A percentile compares a stretch with the other conserved stretches of the same genome.
Conservation (phyloP, 306 rosid species). For the Ormosia semicastrata region DNA sequence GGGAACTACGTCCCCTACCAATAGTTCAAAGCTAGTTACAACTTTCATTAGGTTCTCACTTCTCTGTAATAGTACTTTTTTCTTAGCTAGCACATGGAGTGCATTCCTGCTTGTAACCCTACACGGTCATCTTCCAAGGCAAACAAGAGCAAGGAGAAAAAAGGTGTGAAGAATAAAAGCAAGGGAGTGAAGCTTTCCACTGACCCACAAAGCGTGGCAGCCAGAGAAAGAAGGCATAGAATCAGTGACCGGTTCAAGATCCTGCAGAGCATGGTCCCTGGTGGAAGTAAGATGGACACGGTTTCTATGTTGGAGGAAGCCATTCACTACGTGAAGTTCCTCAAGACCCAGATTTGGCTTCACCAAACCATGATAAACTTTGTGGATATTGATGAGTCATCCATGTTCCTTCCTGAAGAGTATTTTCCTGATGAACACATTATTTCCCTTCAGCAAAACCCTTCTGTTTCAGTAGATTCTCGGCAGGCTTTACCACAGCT, state of each 20-base stretch:
- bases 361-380: slow-evolving; percentile 73
- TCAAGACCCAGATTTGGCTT: slow-evolving; percentile 76
- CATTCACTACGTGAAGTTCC: too few species aligned
- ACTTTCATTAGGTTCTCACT: not conserved
- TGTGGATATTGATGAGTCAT: slow-evolving; percentile 24
- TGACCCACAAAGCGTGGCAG: too few species aligned
- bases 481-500: slow-evolving; percentile 20
- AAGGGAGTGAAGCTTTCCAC: too few species aligned
- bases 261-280: too few species aligned
- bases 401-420: not conserved
- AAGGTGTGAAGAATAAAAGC: too few species aligned
- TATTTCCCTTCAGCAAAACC: slow-evolving; percentile 13
- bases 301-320: too few species aligned
- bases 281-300: too few species aligned
- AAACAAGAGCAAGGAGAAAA: too few species aligned
- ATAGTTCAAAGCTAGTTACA: not conserved
- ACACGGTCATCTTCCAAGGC: too few species aligned
- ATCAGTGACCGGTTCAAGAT: too few species aligned
- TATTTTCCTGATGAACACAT: not conserved
- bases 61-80: not conserved
- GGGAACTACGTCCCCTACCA: not conserved
- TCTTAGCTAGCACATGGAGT: slow-evolving; percentile 45
- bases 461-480: not conserved
- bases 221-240: too few species aligned
- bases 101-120: slow-evolving; percentile 14